phyloP scores from a whole-genome alignment of 768 basidiomycete species.

The Phylloporus scabripes region DNA sequence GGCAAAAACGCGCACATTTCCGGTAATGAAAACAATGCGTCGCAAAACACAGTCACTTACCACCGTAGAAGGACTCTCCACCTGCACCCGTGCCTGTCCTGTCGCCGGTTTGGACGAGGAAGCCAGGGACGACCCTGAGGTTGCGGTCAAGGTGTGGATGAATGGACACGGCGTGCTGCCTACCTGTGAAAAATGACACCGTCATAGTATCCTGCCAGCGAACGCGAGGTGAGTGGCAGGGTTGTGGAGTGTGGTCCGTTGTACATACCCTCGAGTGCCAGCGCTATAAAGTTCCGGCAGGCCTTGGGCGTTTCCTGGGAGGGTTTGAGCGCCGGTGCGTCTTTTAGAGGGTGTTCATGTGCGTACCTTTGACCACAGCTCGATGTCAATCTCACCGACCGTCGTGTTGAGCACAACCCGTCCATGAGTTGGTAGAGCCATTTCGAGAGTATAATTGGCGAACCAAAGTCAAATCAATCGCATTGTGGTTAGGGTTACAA shows the following conservation, averaged over 20 bases:
- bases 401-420: constrained; percentile 87
- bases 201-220: constrained; percentile 81
- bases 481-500: constrained; percentile 18
- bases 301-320: constrained; percentile 86
- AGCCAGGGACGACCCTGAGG: constrained; percentile 75
- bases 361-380: constrained; percentile 84
- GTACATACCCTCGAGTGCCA: constrained; percentile 83
- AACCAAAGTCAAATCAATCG: not conserved
- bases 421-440: constrained; percentile 84
- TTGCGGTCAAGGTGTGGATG: not conserved
- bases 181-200: constrained; percentile 92
- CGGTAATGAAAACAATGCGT: not conserved
- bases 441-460: constrained; percentile 22
- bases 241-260: not conserved
- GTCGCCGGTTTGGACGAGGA: constrained; percentile 94
- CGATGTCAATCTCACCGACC: constrained; percentile 81
- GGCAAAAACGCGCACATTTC: not conserved
- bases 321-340: not conserved
- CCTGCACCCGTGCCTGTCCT: constrained; percentile 85
- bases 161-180: constrained; percentile 3
- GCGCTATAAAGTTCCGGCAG: constrained; percentile 84
- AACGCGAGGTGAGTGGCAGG: constrained; percentile 5
- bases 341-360: not conserved
- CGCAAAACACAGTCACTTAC: constrained; percentile 31
- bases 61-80: constrained; percentile 95